phyloP scores from a whole-genome alignment of 1,284 basidiomycete species.

The Melanopsichium pennsylvanicum region DNA sequence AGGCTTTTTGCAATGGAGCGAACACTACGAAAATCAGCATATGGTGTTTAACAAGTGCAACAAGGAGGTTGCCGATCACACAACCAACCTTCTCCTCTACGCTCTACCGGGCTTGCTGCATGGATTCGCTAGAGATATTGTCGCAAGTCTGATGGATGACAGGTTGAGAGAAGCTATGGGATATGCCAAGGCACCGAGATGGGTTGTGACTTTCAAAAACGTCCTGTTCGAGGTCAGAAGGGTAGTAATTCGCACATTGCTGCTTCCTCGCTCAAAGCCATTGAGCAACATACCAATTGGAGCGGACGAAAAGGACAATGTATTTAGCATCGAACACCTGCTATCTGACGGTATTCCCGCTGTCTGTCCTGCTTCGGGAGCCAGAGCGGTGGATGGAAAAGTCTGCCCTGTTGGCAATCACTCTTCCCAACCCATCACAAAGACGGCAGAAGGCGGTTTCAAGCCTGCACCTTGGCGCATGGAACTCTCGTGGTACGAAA shows the following conservation, averaged over 20 bases:
- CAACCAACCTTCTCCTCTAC: constrained; percentile 34
- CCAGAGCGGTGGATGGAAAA: constrained; percentile 27
- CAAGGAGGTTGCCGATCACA: constrained; percentile 37
- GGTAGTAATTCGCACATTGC: constrained; percentile 4
- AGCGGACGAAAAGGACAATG: constrained; percentile 12
- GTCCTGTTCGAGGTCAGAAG: constrained; percentile 6
- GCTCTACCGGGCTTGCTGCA: constrained; percentile 13
- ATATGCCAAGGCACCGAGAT: constrained; percentile 11
- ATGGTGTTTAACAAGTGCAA: constrained; percentile 34
- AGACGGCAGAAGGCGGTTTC: not conserved
- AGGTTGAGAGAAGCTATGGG: constrained; percentile 30
- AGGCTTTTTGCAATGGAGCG: constrained; percentile 31
- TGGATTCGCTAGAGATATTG: constrained; percentile 21
- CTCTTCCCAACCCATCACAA: not conserved
- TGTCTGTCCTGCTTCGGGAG: constrained; percentile 43
- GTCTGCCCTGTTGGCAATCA: constrained; percentile 40
- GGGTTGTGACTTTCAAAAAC: constrained; percentile 19
- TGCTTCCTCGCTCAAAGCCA: constrained; percentile 21
- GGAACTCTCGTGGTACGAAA: constrained; percentile 44
- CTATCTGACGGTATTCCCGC: constrained; percentile 24
- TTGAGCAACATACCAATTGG: constrained; percentile 24
- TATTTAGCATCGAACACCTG: constrained; percentile 25
- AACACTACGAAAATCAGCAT: constrained; percentile 29
- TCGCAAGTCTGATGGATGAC: constrained; percentile 37
- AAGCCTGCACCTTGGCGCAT: constrained; percentile 29